Evolutionary conservation across 2,329 filamentous ascomycete species (phyloP).

Genomic region (Tolypocladium nubicola): DNA sequence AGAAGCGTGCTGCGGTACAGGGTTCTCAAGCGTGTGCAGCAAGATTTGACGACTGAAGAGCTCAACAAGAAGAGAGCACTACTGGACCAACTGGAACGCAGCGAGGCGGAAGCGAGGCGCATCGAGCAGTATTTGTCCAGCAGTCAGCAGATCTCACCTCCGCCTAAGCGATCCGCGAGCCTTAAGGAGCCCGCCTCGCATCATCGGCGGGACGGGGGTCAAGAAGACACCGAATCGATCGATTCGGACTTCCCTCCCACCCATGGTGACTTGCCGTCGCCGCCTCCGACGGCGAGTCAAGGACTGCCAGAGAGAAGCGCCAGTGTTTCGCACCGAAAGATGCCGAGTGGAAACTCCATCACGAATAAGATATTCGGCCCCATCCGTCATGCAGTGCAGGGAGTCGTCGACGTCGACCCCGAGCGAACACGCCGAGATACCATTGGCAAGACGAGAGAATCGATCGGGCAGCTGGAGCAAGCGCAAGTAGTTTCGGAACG

Average conservation of each 20-base stretch:
- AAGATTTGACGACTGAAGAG: slow-evolving; percentile 94
- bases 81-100: slow-evolving; percentile 82
- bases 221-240: slow-evolving; percentile 77
- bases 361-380: slow-evolving; percentile 91
- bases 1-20: slow-evolving; percentile 80
- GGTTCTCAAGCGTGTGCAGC: slow-evolving; percentile 87
- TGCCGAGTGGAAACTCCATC: slow-evolving; percentile 78
- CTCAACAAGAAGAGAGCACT: slow-evolving; percentile 75
- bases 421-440: slow-evolving; percentile 85
- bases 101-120: slow-evolving; percentile 82
- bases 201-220: slow-evolving; percentile 44
- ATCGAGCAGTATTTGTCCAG: slow-evolving; percentile 86
- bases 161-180: slow-evolving; percentile 55
- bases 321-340: slow-evolving; percentile 58
- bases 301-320: slow-evolving; percentile 48
- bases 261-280: slow-evolving; percentile 56
- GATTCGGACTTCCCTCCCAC: slow-evolving; percentile 94
- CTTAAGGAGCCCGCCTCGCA: slow-evolving; percentile 38
- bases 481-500: slow-evolving; percentile 79
- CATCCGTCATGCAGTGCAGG: slow-evolving; percentile 89
- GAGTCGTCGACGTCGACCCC: slow-evolving; percentile 91
- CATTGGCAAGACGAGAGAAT: slow-evolving; percentile 92
- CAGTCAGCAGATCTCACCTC: slow-evolving; percentile 52
- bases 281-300: slow-evolving; percentile 64
- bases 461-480: slow-evolving; percentile 76